Base-by-base conservation (phyloP, 78 protist species). In the Dictyostelium capitatum region DNA sequence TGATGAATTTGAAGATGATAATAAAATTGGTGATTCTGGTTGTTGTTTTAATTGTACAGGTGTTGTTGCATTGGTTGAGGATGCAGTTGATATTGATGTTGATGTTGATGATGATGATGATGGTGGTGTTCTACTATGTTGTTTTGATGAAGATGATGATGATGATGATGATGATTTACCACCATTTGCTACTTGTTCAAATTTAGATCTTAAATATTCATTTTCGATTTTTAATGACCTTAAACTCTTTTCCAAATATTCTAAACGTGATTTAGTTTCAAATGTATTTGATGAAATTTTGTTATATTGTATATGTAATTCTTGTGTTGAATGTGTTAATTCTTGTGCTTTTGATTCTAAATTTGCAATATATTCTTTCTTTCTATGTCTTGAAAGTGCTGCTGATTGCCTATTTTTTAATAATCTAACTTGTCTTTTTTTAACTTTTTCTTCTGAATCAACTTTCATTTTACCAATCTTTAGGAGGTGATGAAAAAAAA, bases 401-500 rank as follows among this genome's bases (percentile, higher is more conserved):
- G 93, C 93, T 3, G 93, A 87, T 78, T 87, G 80, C 30, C 93
- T 54, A 65, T 87, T 87, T 56, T 87, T 87, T 64, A 70, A 17
- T 14, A 87, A 64, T 41, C 93, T 77, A 2, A 87, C 93, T 50
- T 87, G 93, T 77, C 93, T 87, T 79, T 87, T 87, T 64, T 87
- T 87, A 32, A 32, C 48, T 48, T 57, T 56, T 30, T 77, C 93
- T 41, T 30, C 65, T 14, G 32, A 46, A 50, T 75, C 82, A 37
- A 75, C 46, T 50, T 75, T 75, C 82, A 75, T 75, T 75, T 75
- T 75, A 25, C 51, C 51, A 50, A 75, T 30, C 82, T 75, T 3
- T 46, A 6, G 5, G n/a, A n/a, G n/a, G n/a, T n/a, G n/a, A n/a
- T n/a, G n/a, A 32, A 46, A 73, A 10, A 43, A 20, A 53, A 77